Percentiles rank a stretch among this genome's conserved stretches.
Conservation (phyloP, 345 rosid species). For the Pseudoturritis turrita region DNA sequence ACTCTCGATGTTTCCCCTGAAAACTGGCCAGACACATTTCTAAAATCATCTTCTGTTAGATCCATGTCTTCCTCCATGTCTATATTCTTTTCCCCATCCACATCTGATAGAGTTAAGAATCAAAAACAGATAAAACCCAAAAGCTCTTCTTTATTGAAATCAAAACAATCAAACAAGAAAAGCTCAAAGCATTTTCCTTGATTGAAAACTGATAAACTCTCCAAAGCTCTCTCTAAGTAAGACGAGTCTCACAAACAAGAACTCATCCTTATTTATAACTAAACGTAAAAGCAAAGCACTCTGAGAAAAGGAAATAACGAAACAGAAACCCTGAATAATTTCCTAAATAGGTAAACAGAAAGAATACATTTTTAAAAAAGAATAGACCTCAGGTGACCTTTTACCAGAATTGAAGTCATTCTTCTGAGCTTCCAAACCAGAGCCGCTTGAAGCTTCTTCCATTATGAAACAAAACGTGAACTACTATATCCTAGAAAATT, state of each 20-base stretch:
- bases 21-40: conserved; percentile 34
- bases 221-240: not conserved
- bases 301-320: not conserved
- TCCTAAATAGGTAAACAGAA: not conserved
- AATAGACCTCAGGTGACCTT: conserved; percentile 17
- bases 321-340: not conserved
- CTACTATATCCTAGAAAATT: not conserved
- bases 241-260: not conserved
- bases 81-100: conserved; percentile 3
- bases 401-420: conserved; percentile 24
- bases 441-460: conserved; percentile 39
- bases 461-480: conserved; percentile 13
- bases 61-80: conserved; percentile 37
- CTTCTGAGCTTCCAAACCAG: conserved; percentile 32
- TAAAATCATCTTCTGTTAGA: conserved; percentile 33
- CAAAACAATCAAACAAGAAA: not conserved
- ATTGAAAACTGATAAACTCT: not conserved
- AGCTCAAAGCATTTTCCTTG: not conserved
- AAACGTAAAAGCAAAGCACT: not conserved
- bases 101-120: not conserved
- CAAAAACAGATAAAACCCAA: not conserved
- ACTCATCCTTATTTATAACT: not conserved
- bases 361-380: not conserved
- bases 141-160: conserved; percentile 1
- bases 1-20: conserved; percentile 24